A percentile compares a stretch with the other conserved stretches of the same genome.
Conservation (phyloP, 2,329 filamentous ascomycete genomes). For the Cryphonectria nitschkei region DNA sequence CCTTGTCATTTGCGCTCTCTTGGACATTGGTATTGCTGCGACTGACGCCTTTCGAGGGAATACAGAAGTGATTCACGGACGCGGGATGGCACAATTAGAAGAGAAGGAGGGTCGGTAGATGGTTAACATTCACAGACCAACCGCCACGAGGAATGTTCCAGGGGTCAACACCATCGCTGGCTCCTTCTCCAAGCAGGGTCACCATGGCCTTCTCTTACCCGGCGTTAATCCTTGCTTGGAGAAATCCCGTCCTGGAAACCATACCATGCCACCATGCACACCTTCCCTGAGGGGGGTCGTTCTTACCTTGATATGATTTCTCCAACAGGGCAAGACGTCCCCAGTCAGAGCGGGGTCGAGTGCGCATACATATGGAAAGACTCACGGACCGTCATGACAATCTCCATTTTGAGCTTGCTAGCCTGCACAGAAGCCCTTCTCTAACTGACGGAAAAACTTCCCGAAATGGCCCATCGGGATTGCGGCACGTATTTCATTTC, state of each 20-base stretch:
- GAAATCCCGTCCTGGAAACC: not conserved
- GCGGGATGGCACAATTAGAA: not conserved
- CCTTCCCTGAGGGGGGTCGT: not conserved
- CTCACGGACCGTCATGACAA: not conserved
- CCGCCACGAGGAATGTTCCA: not conserved
- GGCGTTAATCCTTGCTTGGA: not conserved
- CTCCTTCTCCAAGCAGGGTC: not conserved
- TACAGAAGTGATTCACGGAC: not conserved
- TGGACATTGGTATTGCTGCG: not conserved
- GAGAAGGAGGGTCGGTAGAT: not conserved
- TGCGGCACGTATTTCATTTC: not conserved
- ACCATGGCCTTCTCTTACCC: too few relatives aligned
- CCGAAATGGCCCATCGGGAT: not conserved
- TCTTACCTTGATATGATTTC: not conserved
- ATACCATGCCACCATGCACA: too few relatives aligned
- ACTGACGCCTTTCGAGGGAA: not conserved
- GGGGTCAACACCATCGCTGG: too few relatives aligned
- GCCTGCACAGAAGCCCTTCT: not conserved
- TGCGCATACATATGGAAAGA: not conserved
- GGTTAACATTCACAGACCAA: not conserved
- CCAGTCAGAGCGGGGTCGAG: not conserved
- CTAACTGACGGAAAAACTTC: slow-evolving; percentile 16
- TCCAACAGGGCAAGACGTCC: not conserved
- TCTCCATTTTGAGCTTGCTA: not conserved
- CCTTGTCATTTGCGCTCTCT: not conserved